phyloP scores from a whole-genome alignment of 2,329 filamentous ascomycete species.

The Ustulina deusta region DNA sequence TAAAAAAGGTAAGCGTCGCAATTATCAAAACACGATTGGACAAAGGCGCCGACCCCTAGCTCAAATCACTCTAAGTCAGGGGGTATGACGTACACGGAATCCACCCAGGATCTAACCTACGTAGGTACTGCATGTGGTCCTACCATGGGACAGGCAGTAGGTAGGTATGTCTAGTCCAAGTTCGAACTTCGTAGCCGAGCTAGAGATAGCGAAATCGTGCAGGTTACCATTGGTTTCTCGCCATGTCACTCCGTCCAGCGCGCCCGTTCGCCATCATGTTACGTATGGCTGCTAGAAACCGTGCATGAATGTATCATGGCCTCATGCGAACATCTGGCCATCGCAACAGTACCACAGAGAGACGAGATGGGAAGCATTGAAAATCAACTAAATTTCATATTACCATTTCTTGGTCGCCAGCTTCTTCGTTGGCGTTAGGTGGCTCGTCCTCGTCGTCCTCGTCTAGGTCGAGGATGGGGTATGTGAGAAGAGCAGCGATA shows the following conservation, averaged over 20 bases:
- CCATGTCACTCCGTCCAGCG: neutral
- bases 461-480: conserved; percentile 84
- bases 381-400: conserved; percentile 42
- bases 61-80: too few species aligned
- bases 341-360: neutral
- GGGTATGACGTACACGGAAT: neutral
- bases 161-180: too few species aligned
- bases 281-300: neutral
- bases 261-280: neutral
- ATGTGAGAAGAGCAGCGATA: conserved; percentile 91
- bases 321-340: conserved; percentile 1
- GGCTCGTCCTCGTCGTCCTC: conserved; percentile 62
- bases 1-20: too few species aligned
- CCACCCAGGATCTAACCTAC: neutral
- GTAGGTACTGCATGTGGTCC: neutral
- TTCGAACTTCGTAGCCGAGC: neutral
- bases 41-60: too few species aligned
- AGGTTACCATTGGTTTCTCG: neutral
- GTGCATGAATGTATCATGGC: neutral
- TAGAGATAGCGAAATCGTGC: neutral
- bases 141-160: too few species aligned
- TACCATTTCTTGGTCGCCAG: conserved; percentile 44
- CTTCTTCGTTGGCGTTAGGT: conserved; percentile 47
- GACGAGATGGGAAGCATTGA: neutral
- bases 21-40: neutral